phyloP scores from a whole-genome alignment of 305 asterid species.

The Fraxinus xanthoxyloides region DNA sequence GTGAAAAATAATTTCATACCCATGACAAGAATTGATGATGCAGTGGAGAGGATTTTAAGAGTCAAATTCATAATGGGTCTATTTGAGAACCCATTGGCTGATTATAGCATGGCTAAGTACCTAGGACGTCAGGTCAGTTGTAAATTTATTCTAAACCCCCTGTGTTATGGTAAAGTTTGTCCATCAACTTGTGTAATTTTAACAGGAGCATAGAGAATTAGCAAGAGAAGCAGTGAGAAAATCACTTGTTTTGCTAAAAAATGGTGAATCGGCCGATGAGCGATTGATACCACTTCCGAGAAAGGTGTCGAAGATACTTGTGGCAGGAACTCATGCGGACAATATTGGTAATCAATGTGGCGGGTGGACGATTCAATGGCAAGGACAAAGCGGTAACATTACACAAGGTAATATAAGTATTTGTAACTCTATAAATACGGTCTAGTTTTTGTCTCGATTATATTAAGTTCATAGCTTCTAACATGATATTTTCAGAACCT shows the following conservation, averaged over 20 bases:
- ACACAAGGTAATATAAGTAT: neutral
- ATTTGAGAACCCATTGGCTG: conserved; percentile 36
- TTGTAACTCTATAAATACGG: neutral
- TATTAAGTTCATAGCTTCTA: neutral
- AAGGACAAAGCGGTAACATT: conserved; percentile 23
- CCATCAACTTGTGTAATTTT: neutral
- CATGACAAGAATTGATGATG: conserved; percentile 30
- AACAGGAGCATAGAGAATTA: conserved; percentile 23
- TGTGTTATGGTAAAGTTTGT: neutral
- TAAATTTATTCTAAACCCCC: neutral
- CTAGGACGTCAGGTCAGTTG: conserved; percentile 18
- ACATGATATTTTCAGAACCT: neutral
- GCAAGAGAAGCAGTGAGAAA: conserved; percentile 35
- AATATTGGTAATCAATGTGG: conserved; percentile 32
- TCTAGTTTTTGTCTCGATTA: neutral
- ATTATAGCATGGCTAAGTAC: conserved; percentile 21
- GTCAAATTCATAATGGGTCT: conserved; percentile 32
- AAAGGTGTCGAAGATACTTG: conserved; percentile 18
- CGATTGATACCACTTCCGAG: conserved; percentile 22
- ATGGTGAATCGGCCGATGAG: conserved; percentile 2
- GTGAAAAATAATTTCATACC: conserved; percentile 26
- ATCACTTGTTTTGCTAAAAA: conserved; percentile 32
- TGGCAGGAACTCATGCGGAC: conserved; percentile 32
- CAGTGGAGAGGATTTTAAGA: conserved; percentile 31
- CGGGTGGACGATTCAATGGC: conserved; percentile 36